Base-by-base conservation (phyloP, 2,329 filamentous ascomycete genomes). In the Allantophomopsis lycopodina region DNA sequence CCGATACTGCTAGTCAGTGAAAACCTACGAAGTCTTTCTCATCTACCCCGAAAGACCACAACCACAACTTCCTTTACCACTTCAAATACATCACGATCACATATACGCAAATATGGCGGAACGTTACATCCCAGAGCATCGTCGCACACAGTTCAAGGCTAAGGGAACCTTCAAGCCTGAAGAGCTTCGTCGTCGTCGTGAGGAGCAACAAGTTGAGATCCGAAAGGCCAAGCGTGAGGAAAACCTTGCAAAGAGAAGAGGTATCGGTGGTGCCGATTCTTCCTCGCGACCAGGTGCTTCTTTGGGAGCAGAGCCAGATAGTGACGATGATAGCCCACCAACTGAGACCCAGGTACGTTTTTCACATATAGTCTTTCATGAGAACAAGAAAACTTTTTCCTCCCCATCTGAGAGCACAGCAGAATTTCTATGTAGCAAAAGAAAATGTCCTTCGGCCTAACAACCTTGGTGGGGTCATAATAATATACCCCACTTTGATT, bases 111-210 rank as follows among this genome's bases (percentile, higher is more conserved):
- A 34, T 40, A 98, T 98, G 91, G 83, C 91, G 64, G 91, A 98
- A 64, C 85, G 91, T 58, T 98, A 95, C 71, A 98, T 98, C 59
- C 91, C 91, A 63, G 91, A 98, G 71, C 91, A 98, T 73, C 87
- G 91, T 64, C 88, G 91, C 60, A 95, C 86, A 50, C 88, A 94
- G 70, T 98, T 94, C 80, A 98, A 98, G 82, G 91, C 91, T 41
- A 95, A 95, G 76, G 89, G 85, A 66, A 86, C 86, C 57, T 96
- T 98, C 75, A 95, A 95, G 78, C 89, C 89, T 55, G 91, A 98
- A 63, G 91, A 98, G 71, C 81, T 98, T 50, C 86, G 91, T 61
- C 88, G 91, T 58, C 91, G 91, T 60, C 91, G 91, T 60, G 91
- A 98, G 64, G 91, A 98, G 68, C 88, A 95, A 65, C 91, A 96